A percentile compares a stretch with the other conserved stretches of the same genome.
Conservation (phyloP, 2,329 filamentous ascomycete genomes). For the Teratosphaeria viscida region DNA sequence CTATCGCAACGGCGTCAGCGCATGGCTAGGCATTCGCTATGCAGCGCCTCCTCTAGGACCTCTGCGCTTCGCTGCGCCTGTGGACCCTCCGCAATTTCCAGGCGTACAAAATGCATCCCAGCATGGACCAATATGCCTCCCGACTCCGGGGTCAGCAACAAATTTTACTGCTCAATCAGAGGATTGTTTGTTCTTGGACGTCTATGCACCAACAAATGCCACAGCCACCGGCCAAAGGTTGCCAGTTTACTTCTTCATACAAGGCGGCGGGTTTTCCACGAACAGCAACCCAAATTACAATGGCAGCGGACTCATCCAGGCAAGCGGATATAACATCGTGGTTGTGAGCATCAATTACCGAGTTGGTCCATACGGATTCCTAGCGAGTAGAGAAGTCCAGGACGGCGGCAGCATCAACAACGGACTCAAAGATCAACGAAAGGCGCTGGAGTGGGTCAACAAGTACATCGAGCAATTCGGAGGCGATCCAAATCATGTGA, state of each 20-base stretch:
- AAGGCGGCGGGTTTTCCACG: conserved; percentile 37
- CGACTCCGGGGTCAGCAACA: not conserved
- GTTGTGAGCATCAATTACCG: conserved; percentile 69
- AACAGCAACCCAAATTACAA: conserved; percentile 44
- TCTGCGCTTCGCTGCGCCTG: conserved; percentile 57
- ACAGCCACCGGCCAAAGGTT: conserved; percentile 42
- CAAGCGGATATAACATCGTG: conserved; percentile 50
- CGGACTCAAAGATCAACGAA: conserved; percentile 60
- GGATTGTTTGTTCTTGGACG: conserved; percentile 60
- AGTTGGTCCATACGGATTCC: conserved; percentile 63
- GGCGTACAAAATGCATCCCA: conserved; percentile 43
- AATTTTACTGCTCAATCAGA: conserved; percentile 32
- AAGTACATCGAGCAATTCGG: conserved; percentile 57
- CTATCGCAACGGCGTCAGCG: conserved; percentile 47
- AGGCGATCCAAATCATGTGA: conserved; percentile 57
- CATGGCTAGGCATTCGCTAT: conserved; percentile 68
- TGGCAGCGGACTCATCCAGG: conserved; percentile 50
- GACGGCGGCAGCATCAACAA: conserved; percentile 50
- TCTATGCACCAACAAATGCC: conserved; percentile 47
- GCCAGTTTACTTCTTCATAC: conserved; percentile 54
- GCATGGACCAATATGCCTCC: conserved; percentile 29
- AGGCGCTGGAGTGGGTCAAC: conserved; percentile 60
- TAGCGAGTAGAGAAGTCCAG: conserved; percentile 47
- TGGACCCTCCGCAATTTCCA: conserved; percentile 45
- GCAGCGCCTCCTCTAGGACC: conserved; percentile 57